phyloP scores from a whole-genome alignment of 495 filamentous ascomycete species.

The Neurospora discreta region DNA sequence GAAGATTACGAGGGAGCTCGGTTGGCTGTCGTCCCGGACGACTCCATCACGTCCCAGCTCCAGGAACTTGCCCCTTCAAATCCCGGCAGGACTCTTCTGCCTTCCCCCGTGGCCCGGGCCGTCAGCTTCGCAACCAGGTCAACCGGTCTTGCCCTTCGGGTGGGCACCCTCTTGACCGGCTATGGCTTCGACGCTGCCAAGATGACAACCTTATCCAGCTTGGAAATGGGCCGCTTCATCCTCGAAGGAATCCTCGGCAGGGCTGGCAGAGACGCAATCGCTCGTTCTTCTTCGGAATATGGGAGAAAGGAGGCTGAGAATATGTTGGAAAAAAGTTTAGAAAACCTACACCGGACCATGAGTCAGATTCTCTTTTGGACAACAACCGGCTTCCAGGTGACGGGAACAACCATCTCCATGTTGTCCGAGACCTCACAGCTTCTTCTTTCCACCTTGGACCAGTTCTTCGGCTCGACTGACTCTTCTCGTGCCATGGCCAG shows the following conservation, averaged over 20 bases:
- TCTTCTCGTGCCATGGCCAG: conserved; percentile 70
- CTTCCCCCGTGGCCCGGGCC: conserved; percentile 52
- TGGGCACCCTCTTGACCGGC: conserved; percentile 56
- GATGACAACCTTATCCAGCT: conserved; percentile 54
- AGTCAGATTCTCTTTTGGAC: conserved; percentile 57
- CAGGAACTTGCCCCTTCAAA: conserved; percentile 8
- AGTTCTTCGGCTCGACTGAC: conserved; percentile 67
- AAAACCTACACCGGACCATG: conserved; percentile 50
- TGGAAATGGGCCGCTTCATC: conserved; percentile 56
- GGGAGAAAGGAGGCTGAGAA: conserved; percentile 51
- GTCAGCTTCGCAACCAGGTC: conserved; percentile 60
- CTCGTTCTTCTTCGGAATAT: conserved; percentile 41
- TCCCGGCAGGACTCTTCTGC: conserved; percentile 51
- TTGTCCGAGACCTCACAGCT: conserved; percentile 53
- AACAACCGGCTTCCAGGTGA: conserved; percentile 58
- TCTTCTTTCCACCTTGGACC: conserved; percentile 56
- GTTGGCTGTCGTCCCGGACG: conserved; percentile 5
- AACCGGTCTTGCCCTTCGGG: conserved; percentile 56
- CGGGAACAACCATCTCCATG: conserved; percentile 50
- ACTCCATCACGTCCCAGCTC: conserved; percentile 8
- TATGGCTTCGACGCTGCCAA: conserved; percentile 55
- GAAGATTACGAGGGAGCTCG: not conserved
- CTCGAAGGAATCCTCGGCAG: conserved; percentile 56
- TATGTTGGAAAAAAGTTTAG: conserved; percentile 51
- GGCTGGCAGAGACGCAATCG: conserved; percentile 57